Evolutionary conservation across 306 rosid species (phyloP), one percentile per base, ranked within the genome.

Genomic region (Cicer judaicum): DNA sequence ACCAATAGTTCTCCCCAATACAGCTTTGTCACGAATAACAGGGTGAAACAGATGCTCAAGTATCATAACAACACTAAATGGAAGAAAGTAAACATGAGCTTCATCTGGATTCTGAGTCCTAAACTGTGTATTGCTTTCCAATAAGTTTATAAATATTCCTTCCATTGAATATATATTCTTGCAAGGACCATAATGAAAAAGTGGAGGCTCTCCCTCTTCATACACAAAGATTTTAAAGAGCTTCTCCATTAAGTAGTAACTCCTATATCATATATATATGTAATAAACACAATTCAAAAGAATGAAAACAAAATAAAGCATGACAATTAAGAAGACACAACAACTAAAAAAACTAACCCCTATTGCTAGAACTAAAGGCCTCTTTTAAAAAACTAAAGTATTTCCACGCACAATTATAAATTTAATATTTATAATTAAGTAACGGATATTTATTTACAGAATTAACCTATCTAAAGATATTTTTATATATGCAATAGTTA

Each of bases 91-190:
- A 38, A 84, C 93, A 52, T 84, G 83, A 29, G 89, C 93, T 62
- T 83, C 81, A 15, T 87, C 82, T 19, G 93, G 84, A 41, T 87
- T 82, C 19, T 48, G 76, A 66, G 93, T 87, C 24, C 60, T 16
- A 34, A 89, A 84, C 24, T 29, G 21, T n/a, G 75, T 72, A 40
- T 85, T 81, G 10, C 19, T 81, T 84, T 85, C 91, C 85, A 85
- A 36, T 18, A 56, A 81, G 82, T 75, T 89, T 10, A 85, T 82
- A 42, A 89, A 89, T 7, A 89, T 78, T 70, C 93, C 93, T 74
- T 87, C 93, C 91, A 75, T 81, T 50, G 89, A 89, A 67, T 87
- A 87, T 79, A 89, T 87, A 81, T 59, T 69, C 85, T 89, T 89
- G 79, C 91, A 87, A 19, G 88, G 89, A 8, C 91, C 93, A 74